Evolutionary conservation across 371 early-diverging fungal genomes (phyloP).

Genomic region (Chytridium lagenaria): DNA sequence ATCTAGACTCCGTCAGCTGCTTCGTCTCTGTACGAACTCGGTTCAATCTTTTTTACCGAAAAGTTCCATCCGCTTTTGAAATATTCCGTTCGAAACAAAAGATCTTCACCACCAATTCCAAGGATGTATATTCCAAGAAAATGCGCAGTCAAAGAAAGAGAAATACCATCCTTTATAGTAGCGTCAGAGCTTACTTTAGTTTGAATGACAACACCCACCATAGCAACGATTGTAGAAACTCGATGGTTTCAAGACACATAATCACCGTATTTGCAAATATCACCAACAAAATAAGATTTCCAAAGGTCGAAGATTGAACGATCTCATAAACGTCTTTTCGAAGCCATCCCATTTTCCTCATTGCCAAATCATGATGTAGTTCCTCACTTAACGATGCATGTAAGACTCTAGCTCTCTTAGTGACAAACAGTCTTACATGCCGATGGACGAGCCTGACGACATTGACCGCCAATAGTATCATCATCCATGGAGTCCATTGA

Average conservation of each 20-base stretch:
- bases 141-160: slow-evolving; percentile 26
- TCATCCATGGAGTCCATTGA: background rate
- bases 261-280: slow-evolving; percentile 34
- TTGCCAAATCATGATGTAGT: background rate
- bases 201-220: slow-evolving; percentile 7
- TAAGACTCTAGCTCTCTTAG: too few relatives aligned
- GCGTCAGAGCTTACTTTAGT: background rate
- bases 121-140: slow-evolving; percentile 45
- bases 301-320: slow-evolving; percentile 24
- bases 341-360: slow-evolving; percentile 15
- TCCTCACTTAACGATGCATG: background rate
- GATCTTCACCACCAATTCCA: slow-evolving; percentile 35
- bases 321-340: slow-evolving; percentile 11
- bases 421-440: background rate
- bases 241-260: slow-evolving; percentile 30
- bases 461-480: background rate
- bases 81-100: slow-evolving; percentile 33
- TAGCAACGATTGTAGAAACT: slow-evolving; percentile 21
- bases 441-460: background rate
- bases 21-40: too few relatives aligned
- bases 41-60: slow-evolving; percentile 32
- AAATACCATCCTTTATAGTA: slow-evolving; percentile 33
- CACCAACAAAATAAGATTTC: slow-evolving; percentile 23
- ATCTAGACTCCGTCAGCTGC: too few relatives aligned
- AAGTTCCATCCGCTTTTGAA: slow-evolving; percentile 42